Conservation (phyloP, 495 filamentous ascomycete species). For the Pyrenula aspistea region DNA sequence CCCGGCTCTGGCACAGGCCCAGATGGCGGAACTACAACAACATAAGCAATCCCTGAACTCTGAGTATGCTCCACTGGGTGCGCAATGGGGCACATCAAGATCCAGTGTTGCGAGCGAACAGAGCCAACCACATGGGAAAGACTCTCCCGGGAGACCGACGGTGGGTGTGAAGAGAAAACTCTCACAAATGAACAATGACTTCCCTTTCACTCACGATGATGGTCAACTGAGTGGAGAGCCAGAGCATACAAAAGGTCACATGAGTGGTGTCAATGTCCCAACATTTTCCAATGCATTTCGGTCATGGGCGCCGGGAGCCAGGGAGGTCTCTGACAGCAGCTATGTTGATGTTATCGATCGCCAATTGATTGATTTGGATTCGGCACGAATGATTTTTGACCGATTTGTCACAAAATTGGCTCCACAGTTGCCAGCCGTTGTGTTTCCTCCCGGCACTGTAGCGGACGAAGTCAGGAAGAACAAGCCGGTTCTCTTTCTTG, state of each 20-base stretch:
- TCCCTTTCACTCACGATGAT: not conserved
- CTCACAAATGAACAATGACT: not conserved
- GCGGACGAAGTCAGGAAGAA: constrained; percentile 53
- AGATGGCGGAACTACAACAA: not conserved
- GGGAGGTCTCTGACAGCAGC: constrained; percentile 12
- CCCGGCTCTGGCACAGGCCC: not conserved
- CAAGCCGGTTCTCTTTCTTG: constrained; percentile 71
- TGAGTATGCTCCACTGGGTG: not conserved
- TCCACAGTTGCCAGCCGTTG: constrained; percentile 63
- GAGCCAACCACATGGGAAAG: not conserved
- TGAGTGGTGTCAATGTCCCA: not conserved
- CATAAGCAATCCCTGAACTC: not conserved
- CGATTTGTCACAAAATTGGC: constrained; percentile 60
- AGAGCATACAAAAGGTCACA: not conserved
- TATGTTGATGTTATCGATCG: constrained; percentile 60
- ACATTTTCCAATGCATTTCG: not conserved
- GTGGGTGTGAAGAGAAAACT: not conserved
- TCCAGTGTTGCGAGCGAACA: not conserved
- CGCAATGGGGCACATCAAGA: too few species aligned
- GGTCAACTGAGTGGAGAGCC: not conserved
- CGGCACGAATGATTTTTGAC: constrained; percentile 52
- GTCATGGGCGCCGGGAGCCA: constrained; percentile 6
- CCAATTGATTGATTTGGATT: constrained; percentile 48
- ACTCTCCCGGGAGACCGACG: not conserved
- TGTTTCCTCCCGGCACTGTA: constrained; percentile 56